A percentile compares a stretch with the other conserved stretches of the same genome.
Evolutionary conservation across 169 alveolate species (phyloP).

Genomic region (Amoebophrya sp.): DNA sequence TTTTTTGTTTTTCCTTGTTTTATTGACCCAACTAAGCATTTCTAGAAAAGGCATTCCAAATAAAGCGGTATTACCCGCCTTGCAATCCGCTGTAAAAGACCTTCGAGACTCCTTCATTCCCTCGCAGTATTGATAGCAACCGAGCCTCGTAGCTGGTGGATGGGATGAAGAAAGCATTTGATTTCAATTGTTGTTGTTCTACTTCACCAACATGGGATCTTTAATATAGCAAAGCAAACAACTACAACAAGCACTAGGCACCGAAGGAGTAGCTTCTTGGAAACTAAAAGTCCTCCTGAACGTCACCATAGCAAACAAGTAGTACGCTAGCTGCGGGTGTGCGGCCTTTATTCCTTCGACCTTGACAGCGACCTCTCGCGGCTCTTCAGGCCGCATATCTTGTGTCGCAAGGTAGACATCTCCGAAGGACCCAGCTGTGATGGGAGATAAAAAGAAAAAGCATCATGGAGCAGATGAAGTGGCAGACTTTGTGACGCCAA

Average conservation of each 20-base stretch:
- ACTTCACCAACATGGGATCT: no score
- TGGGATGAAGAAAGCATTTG: no score
- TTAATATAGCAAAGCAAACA: no score
- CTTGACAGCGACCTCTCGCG: slow-evolving; percentile 52
- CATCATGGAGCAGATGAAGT: no score
- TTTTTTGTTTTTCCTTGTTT: neutral
- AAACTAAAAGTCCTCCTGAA: neutral
- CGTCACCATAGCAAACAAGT: slow-evolving; percentile 28
- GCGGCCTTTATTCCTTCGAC: slow-evolving; percentile 55
- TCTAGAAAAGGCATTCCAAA: neutral
- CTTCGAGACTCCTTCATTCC: no score
- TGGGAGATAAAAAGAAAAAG: no score
- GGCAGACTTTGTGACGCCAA: neutral
- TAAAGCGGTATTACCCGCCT: neutral
- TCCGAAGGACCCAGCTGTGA: neutral
- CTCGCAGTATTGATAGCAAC: no score
- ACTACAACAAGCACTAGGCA: no score
- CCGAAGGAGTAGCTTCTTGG: no score
- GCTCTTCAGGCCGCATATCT: slow-evolving; percentile 23
- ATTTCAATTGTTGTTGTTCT: no score
- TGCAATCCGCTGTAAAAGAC: no score
- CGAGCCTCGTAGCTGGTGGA: no score
- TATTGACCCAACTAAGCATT: neutral
- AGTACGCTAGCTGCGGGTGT: slow-evolving; percentile 64
- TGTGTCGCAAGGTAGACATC: neutral